Percentiles rank a stretch among this genome's conserved stretches.
Evolutionary conservation across 2,329 filamentous ascomycete genomes (phyloP).

Genomic region (Phoma sp.): DNA sequence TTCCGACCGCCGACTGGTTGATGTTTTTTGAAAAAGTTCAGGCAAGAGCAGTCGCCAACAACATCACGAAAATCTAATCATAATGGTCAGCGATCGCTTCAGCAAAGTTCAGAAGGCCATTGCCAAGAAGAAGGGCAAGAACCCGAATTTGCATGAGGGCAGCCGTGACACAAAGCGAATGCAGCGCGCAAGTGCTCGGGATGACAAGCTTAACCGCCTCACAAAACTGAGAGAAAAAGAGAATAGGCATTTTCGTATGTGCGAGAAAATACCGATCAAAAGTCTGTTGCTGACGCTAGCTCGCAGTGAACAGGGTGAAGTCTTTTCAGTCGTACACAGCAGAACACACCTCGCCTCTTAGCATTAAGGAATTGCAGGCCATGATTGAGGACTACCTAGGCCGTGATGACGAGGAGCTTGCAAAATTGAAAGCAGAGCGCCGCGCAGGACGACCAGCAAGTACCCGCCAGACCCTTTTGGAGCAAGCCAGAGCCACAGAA

Average conservation of each 20-base stretch:
- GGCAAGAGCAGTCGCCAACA: conserved; percentile 13
- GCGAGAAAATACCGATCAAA: too few species aligned
- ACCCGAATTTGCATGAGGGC: conserved; percentile 81
- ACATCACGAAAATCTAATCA: conserved; percentile 17
- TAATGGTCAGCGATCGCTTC: conserved; percentile 63
- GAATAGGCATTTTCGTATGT: conserved; percentile 74
- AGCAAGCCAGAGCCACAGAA: conserved; percentile 72
- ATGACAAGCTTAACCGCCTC: conserved; percentile 79
- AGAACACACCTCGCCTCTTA: conserved; percentile 55
- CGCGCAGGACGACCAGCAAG: conserved; percentile 80
- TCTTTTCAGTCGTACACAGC: conserved; percentile 74
- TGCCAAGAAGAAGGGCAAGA: conserved; percentile 79
- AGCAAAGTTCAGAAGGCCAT: conserved; percentile 89
- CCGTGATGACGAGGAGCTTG: conserved; percentile 74
- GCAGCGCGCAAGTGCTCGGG: conserved; percentile 77
- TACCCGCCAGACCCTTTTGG: conserved; percentile 77
- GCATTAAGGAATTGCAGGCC: conserved; percentile 62
- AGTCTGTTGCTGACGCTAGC: not conserved
- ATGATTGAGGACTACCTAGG: conserved; percentile 56
- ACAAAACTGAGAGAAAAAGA: conserved; percentile 72
- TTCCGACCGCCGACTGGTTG: conserved; percentile 20
- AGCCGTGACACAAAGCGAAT: conserved; percentile 85
- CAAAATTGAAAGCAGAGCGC: conserved; percentile 68
- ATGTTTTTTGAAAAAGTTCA: conserved; percentile 36
- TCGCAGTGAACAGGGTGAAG: conserved; percentile 66